Percentiles rank a stretch among this genome's conserved stretches.
These are phyloP conservation scores for Xylaria telfairii DNA, from an alignment of 495 filamentous ascomycete genomes.

Conservation along the genomic window DNA sequence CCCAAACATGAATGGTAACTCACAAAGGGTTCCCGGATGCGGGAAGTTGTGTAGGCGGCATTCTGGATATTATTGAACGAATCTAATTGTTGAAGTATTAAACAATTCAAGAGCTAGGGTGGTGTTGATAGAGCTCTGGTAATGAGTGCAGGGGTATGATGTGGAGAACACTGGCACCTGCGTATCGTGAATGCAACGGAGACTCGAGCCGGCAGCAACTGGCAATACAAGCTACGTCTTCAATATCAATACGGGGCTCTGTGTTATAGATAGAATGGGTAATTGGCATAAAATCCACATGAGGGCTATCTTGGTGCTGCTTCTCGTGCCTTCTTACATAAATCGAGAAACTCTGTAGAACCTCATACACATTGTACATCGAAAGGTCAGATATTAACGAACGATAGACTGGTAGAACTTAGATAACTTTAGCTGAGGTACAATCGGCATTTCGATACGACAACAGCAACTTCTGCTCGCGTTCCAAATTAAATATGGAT, in stretches of 20 bases:
- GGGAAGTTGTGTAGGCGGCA: conserved; percentile 61
- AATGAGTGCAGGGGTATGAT: too few species aligned
- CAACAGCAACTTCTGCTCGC: background rate
- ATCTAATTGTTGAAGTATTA: background rate
- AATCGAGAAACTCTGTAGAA: too few species aligned
- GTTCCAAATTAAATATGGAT: background rate
- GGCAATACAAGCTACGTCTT: background rate
- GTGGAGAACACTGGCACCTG: background rate
- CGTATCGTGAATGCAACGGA: background rate
- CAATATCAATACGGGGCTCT: background rate
- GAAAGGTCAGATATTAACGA: too few species aligned
- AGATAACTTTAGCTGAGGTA: background rate
- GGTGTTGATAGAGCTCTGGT: too few species aligned
- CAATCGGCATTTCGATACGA: background rate
- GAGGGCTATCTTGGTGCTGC: too few species aligned
- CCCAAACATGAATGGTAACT: conserved; percentile 32
- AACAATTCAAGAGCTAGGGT: too few species aligned
- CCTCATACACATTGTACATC: too few species aligned
- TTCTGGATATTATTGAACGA: conserved; percentile 27
- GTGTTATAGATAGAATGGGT: too few species aligned
- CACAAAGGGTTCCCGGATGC: conserved; percentile 62
- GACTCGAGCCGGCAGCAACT: background rate
- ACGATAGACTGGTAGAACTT: background rate
- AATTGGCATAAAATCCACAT: too few species aligned
- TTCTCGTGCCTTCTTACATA: too few species aligned